These are phyloP conservation scores for Cystobasidium sp. DNA, from an alignment of 1,284 basidiomycete genomes.

Conservation along the genomic window DNA sequence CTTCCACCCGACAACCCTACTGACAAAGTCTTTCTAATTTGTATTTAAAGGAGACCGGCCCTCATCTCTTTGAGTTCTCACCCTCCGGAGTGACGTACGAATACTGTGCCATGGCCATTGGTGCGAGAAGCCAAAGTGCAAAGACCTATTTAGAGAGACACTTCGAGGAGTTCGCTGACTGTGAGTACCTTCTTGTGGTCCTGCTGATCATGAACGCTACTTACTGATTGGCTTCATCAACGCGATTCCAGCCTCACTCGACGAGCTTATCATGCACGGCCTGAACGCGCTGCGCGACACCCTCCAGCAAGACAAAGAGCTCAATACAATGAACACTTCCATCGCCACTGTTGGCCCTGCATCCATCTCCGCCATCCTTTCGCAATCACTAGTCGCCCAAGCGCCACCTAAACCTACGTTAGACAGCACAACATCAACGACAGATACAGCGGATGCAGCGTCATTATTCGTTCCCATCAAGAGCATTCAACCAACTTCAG, in stretches of 20 bases:
- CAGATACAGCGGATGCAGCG: background rate
- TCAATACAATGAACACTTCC: conserved; percentile 87
- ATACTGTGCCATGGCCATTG: conserved; percentile 98
- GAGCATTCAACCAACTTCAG: conserved; percentile 52
- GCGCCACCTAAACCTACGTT: conserved; percentile 20
- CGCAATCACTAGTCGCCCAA: conserved; percentile 31
- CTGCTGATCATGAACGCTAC: no score
- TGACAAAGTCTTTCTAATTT: background rate
- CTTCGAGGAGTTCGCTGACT: conserved; percentile 80
- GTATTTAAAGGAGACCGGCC: conserved; percentile 70
- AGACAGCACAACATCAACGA: conserved; percentile 7
- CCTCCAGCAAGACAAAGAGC: conserved; percentile 94
- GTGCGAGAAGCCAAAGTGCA: conserved; percentile 93
- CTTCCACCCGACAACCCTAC: background rate
- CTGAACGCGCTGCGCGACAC: conserved; percentile 91
- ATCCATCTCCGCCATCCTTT: conserved; percentile 39
- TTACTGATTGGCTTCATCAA: background rate
- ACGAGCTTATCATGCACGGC: conserved; percentile 86
- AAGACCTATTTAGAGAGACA: conserved; percentile 98
- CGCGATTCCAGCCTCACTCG: conserved; percentile 66
- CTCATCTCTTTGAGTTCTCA: conserved; percentile 97
- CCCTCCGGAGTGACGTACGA: conserved; percentile 97
- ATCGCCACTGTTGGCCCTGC: conserved; percentile 59
- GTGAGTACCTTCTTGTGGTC: conserved; percentile 67
- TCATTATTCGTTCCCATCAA: conserved; percentile 18